Evolutionary conservation across 176 grass and related monocot species (phyloP), one percentile per base, ranked within the genome.

Genomic region (Canna indica): DNA sequence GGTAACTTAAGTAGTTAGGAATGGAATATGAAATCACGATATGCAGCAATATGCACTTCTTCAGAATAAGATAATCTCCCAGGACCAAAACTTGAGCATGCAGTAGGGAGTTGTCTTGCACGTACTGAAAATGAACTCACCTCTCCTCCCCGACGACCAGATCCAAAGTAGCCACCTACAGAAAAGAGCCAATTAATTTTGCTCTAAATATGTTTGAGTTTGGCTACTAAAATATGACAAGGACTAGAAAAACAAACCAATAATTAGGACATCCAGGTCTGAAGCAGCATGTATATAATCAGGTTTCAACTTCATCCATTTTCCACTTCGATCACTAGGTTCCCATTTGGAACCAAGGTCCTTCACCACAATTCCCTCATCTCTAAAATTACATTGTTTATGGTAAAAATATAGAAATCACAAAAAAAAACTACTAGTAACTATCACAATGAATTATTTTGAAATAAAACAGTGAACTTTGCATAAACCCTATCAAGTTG

Each of bases 221-320:
- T n/a, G 65, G 13, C 30, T 30, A 7, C 29, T 5, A 1, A 36
- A 20, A 75, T n/a, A 65, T 41, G n/a, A 33, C 22, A 47, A 63
- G 29, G 35, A 56, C 24, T 53, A 58, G 60, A 71, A 36, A 72
- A 77, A 52, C 78, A 87, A 78, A 91, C 92, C 93, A 81, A 96
- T 96, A 68, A 96, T 85, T 72, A 96, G 76, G 73, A 80, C 93
- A 90, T 97, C 93, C 31, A 97, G 86, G 81, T 97, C 93, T 29
- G 93, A 85, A 79, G 88, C 88, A n/a, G 86, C 82, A 29, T 92
- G 79, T 83, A 96, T 85, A 79, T 90, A 97, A 81, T 92, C 93
- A 71, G 93, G 93, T 83, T 97, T 97, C 73, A 97, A 67, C 81
- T 97, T 97, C 69, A 97, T 75, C 88, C 93, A 97, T 69, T 97